A percentile compares a stretch with the other conserved stretches of the same genome.
These are phyloP conservation scores for Chenopodium suecicum DNA, from an alignment of 148 eudicot species.

Conservation along the genomic window DNA sequence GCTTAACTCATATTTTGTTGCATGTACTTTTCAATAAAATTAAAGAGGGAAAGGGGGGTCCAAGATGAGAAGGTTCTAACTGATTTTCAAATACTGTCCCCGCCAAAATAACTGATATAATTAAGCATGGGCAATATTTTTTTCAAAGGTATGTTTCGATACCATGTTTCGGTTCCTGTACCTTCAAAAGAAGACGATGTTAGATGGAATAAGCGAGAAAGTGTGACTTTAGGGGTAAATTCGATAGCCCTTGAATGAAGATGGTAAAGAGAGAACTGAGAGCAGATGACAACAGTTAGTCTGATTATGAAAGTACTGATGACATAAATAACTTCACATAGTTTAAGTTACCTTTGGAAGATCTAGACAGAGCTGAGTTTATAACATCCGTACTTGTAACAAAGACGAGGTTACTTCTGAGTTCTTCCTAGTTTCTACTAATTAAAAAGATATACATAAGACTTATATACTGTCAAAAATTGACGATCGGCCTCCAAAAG, in stretches of 20 bases:
- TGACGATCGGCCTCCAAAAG: conserved; percentile 6
- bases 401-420: neutral
- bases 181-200: neutral
- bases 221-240: neutral
- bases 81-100: conserved; percentile 14
- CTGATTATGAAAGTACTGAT: neutral
- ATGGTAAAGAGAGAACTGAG: neutral
- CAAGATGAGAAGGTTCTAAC: conserved; percentile 3
- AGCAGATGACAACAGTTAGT: neutral
- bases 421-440: neutral
- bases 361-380: neutral
- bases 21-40: conserved; percentile 2
- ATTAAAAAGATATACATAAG: conserved; percentile 1
- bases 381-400: neutral
- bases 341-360: neutral
- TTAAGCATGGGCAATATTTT: neutral
- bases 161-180: neutral
- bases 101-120: conserved; percentile 3
- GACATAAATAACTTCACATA: neutral
- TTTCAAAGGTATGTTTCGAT: neutral
- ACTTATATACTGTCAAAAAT: conserved; percentile 6
- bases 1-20: neutral
- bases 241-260: no score
- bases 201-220: neutral
- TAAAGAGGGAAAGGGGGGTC: neutral